Evolutionary conservation across 1,284 basidiomycete species (phyloP), one percentile per base, ranked within the genome.

Genomic region (Microbotryum violaceum): DNA sequence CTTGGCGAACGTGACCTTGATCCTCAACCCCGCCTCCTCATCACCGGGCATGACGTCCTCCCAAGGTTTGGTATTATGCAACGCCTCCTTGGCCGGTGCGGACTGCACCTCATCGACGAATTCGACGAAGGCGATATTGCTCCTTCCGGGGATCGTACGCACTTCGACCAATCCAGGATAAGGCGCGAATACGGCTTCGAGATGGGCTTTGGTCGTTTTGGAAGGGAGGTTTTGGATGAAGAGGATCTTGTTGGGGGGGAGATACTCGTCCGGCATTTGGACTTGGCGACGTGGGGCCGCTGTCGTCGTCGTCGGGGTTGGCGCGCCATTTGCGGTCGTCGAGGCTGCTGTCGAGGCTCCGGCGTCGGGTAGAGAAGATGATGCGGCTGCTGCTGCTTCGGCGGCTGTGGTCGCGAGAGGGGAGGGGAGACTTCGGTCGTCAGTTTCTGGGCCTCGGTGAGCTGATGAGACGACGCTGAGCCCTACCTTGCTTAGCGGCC

Each of bases 211-310:
- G 57, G 86, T 90, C 47, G 78, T 87, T 72, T 91, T 89, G 57
- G 78, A 77, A n/a, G 91, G 91, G 33, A 96, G 80, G 75, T 96
- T 96, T 78, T 99, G 94, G 68, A 98, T 76, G 82, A 99, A 99
- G 60, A 99, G 83, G 77, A 97, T 94, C 76, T 92, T 92, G 87
- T 99, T 98, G 37, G 94, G 94, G 5, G 96, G 96, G 9, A 98
- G 83, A 77, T 98, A 98, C 77, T 98, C 94, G 86, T 99, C 94
- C 37, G 96, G 93, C 89, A 96, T 93, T 74, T 91, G 89, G 67
- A 97, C 86, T 68, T 85, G 61, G 14, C 67, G 62, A n/a, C 66
- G 70, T 12, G 59, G 52, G 5, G 62, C 54, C 1, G 63, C 45
- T 14, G 63, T 56, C 7, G 57, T 56, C 21, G 60, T 33, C 25